phyloP scores from a whole-genome alignment of 169 alveolate species.

The Plasmodium vivax region DNA sequence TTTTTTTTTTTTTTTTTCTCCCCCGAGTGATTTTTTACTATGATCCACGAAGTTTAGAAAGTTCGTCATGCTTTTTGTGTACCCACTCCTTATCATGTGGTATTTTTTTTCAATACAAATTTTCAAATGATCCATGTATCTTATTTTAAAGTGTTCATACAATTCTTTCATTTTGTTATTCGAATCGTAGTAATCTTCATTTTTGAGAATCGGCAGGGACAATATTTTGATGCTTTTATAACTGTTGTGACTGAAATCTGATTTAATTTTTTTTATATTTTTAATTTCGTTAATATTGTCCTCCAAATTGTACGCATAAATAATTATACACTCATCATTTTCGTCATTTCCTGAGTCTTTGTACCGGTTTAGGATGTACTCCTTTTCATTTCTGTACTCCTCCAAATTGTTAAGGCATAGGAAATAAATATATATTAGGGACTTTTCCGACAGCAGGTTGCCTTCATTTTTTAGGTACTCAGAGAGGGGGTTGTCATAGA shows the following conservation, averaged over 20 bases:
- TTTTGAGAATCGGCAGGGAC: conserved; percentile 26
- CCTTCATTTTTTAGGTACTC: conserved; percentile 70
- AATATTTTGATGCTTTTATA: conserved; percentile 59
- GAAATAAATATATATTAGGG: conserved; percentile 63
- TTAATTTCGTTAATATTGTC: conserved; percentile 64
- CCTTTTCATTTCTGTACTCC: conserved; percentile 53
- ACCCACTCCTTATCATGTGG: conserved; percentile 28
- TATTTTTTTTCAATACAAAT: conserved; percentile 71
- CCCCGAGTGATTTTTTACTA: conserved; percentile 13
- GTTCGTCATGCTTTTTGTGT: conserved; percentile 37
- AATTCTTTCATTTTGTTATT: conserved; percentile 49
- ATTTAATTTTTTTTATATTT: conserved; percentile 55
- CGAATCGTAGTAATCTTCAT: conserved; percentile 19
- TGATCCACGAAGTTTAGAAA: conserved; percentile 33
- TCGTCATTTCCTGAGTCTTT: conserved; percentile 38
- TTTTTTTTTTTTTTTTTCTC: conserved; percentile 45
- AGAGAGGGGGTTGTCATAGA: conserved; percentile 43
- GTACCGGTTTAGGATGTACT: conserved; percentile 36
- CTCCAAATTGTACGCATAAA: conserved; percentile 39
- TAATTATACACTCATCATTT: conserved; percentile 49
- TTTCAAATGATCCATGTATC: conserved; percentile 54
- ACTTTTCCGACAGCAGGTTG: conserved; percentile 1
- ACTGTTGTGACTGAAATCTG: conserved; percentile 62
- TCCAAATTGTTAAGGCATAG: conserved; percentile 43
- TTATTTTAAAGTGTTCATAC: conserved; percentile 54